A percentile compares a stretch with the other conserved stretches of the same genome.
phyloP scores from a whole-genome alignment of 371 early-diverging fungal genomes.

The Quaeritorhiza haematococci region DNA sequence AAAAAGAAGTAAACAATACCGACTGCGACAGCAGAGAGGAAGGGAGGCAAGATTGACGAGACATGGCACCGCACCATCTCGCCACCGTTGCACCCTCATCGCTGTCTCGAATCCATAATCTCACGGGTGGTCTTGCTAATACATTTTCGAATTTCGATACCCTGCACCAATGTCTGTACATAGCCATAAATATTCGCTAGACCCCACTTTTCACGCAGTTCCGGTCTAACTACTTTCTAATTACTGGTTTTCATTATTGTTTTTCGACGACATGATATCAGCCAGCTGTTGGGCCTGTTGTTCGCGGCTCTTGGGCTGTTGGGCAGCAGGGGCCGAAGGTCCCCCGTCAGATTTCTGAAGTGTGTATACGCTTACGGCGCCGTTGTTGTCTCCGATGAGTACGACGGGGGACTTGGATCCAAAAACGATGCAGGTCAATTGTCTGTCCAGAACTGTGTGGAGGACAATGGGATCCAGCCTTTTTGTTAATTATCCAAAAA shows the following conservation, averaged over 20 bases:
- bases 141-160: too few species aligned
- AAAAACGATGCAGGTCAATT: constrained; percentile 40
- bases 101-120: too few species aligned
- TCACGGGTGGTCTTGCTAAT: too few species aligned
- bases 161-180: too few species aligned
- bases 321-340: background rate
- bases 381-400: constrained; percentile 46
- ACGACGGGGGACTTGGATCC: constrained; percentile 33
- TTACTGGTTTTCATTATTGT: too few species aligned
- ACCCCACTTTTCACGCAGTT: too few species aligned
- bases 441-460: constrained; percentile 50
- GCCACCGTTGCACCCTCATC: too few species aligned
- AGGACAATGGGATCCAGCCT: constrained; percentile 47
- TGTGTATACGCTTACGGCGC: constrained; percentile 45
- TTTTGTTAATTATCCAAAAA: background rate
- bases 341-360: constrained; percentile 17
- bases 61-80: too few species aligned
- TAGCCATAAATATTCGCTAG: too few species aligned
- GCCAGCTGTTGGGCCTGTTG: background rate
- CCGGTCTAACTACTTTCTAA: too few species aligned
- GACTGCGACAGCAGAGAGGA: too few species aligned
- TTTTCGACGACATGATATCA: background rate
- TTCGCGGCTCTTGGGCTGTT: background rate
- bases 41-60: too few species aligned
- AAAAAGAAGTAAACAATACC: constrained; percentile 6